Conservation (phyloP, 805 yeast genomes). For the Priceomyces fermenticarens region DNA sequence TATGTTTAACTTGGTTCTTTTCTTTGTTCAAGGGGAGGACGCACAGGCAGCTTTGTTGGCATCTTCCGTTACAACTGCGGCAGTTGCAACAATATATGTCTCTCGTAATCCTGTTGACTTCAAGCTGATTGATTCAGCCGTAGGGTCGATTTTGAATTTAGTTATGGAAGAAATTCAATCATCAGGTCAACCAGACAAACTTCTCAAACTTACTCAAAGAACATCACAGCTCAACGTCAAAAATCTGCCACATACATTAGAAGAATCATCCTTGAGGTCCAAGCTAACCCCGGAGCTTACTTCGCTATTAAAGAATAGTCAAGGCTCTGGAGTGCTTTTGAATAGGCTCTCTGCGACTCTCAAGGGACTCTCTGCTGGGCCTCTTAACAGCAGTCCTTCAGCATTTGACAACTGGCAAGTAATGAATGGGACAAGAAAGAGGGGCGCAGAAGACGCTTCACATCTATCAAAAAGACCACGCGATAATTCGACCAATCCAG, state of each 20-base stretch:
- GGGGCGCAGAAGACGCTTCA: no score
- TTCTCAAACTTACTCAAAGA: slow-evolving; percentile 21
- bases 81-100: slow-evolving; percentile 37
- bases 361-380: not conserved
- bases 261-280: slow-evolving; percentile 4
- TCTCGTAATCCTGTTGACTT: slow-evolving; percentile 18
- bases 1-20: slow-evolving; percentile 34
- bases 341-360: slow-evolving; percentile 6
- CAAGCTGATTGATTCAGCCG: slow-evolving; percentile 21
- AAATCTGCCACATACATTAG: not conserved
- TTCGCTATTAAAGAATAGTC: slow-evolving; percentile 6
- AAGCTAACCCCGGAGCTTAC: slow-evolving; percentile 9
- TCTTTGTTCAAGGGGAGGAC: slow-evolving; percentile 29
- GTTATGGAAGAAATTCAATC: slow-evolving; percentile 19
- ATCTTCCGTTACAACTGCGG: slow-evolving; percentile 34
- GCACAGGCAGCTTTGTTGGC: slow-evolving; percentile 31
- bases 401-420: slow-evolving; percentile 9
- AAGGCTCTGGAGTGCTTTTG: slow-evolving; percentile 4
- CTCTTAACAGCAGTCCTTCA: slow-evolving; percentile 1
- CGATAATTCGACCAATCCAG: no score
- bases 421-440: not conserved
- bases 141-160: slow-evolving; percentile 18
- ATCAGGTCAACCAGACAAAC: slow-evolving; percentile 21
- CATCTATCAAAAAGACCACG: no score
- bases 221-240: slow-evolving; percentile 4